Conservation (phyloP, 257 asterid genomes). For the Solanum rostratum region DNA sequence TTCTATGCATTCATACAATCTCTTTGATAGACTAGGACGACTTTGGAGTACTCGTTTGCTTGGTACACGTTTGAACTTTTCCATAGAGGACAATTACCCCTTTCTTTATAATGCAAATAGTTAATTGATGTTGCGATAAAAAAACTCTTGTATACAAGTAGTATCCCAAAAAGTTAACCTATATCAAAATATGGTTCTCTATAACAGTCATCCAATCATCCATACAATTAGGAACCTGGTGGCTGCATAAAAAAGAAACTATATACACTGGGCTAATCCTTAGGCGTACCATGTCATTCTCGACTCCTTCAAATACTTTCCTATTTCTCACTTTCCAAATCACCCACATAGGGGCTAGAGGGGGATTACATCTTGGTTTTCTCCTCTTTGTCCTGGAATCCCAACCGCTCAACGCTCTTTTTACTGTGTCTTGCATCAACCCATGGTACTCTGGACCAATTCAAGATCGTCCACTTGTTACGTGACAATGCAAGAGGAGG, state of each 20-base stretch:
- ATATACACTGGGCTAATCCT: not conserved
- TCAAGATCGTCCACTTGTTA: not conserved
- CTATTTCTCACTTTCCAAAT: not conserved
- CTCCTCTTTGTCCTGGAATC: not conserved
- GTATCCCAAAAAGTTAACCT: not conserved
- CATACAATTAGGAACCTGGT: not conserved
- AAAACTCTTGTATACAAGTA: not conserved
- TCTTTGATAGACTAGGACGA: not conserved
- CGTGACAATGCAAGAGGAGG: not conserved
- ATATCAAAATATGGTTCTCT: not conserved
- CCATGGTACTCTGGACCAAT: not conserved
- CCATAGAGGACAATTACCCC: not conserved
- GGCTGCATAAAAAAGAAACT: not conserved
- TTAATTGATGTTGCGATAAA: not conserved
- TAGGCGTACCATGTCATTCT: not conserved
- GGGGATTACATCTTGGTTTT: not conserved
- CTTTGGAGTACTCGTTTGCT: not conserved
- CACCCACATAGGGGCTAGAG: not conserved
- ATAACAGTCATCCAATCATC: not conserved
- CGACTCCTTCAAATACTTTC: not conserved
- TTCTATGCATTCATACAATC: not conserved
- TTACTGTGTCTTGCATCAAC: not conserved
- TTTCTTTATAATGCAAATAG: not conserved
- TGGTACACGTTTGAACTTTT: not conserved
- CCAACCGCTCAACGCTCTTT: not conserved